Evolutionary conservation across 768 basidiomycete species (phyloP).

Genomic region (Mrakia hoshinonis): DNA sequence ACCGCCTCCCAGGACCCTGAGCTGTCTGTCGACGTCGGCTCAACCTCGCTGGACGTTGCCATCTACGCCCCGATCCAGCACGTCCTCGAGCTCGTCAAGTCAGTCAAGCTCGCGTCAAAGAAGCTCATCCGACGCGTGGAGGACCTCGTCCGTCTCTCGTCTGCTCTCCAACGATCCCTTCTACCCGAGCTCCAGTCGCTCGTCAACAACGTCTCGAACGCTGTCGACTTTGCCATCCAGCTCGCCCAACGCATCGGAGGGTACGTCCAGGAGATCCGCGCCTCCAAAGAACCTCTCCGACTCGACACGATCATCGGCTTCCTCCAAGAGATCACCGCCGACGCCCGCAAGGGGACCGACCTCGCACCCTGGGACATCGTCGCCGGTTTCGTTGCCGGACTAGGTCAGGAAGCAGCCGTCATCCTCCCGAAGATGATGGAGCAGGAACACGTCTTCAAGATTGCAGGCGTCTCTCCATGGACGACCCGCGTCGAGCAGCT

Average conservation of each 20-base stretch:
- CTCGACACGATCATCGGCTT: constrained; percentile 60
- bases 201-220: constrained; percentile 52
- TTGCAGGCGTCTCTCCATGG: constrained; percentile 61
- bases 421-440: constrained; percentile 61
- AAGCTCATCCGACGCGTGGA: constrained; percentile 81
- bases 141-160: constrained; percentile 61
- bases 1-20: constrained; percentile 69
- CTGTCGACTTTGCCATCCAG: constrained; percentile 90
- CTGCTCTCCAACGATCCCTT: constrained; percentile 52
- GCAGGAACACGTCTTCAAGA: constrained; percentile 64
- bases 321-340: constrained; percentile 60
- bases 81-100: constrained; percentile 71
- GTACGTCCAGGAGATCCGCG: constrained; percentile 71
- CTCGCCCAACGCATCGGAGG: constrained; percentile 82
- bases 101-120: constrained; percentile 71
- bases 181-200: constrained; percentile 35
- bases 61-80: constrained; percentile 74
- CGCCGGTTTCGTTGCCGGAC: constrained; percentile 56
- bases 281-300: constrained; percentile 68
- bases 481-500: constrained; percentile 69
- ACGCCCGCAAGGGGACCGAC: constrained; percentile 59
- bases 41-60: constrained; percentile 62
- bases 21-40: constrained; percentile 61
- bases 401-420: constrained; percentile 62
- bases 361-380: constrained; percentile 70